Evolutionary conservation across 75 land plant genomes (phyloP).

Genomic region (Pinus albicaulis): DNA sequence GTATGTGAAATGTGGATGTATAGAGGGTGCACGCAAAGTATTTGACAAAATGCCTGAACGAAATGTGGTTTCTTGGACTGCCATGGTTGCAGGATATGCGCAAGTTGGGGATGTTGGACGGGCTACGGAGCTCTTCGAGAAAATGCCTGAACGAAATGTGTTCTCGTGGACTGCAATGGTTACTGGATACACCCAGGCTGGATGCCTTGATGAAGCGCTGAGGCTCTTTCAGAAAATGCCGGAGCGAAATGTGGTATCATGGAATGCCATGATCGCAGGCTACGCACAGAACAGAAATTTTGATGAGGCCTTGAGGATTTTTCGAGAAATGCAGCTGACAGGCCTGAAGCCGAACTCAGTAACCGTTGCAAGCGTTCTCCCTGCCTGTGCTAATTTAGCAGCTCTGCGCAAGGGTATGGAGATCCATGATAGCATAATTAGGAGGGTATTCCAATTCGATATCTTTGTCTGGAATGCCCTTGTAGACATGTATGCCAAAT

Average conservation of each 20-base stretch:
- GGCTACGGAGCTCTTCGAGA: conserved; percentile 19
- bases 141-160: conserved; percentile 22
- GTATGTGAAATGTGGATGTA: conserved; percentile 27
- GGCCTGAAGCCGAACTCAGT: conserved; percentile 15
- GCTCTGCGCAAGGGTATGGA: conserved; percentile 26
- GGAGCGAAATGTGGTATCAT: conserved; percentile 23
- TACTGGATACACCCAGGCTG: conserved; percentile 29
- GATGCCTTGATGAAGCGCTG: conserved; percentile 19
- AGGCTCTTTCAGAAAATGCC: conserved; percentile 14
- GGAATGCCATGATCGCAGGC: conserved; percentile 43
- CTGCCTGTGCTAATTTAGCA: conserved; percentile 29
- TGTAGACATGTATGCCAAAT: conserved; percentile 50
- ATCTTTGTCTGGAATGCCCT: conserved; percentile 19
- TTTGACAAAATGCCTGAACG: conserved; percentile 22
- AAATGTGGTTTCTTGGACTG: conserved; percentile 51
- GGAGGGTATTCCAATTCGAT: conserved; percentile 18
- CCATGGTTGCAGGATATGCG: conserved; percentile 27
- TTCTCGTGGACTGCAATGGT: conserved; percentile 30
- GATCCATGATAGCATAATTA: conserved; percentile 23
- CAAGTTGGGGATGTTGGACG: conserved; percentile 24
- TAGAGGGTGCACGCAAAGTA: conserved; percentile 19
- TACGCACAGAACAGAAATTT: conserved; percentile 8
- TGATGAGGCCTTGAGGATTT: conserved; percentile 29
- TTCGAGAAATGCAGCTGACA: conserved; percentile 16
- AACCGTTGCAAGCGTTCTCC: conserved; percentile 25